phyloP scores from a whole-genome alignment of 257 asterid genomes.

The Solanum sejunctum region DNA sequence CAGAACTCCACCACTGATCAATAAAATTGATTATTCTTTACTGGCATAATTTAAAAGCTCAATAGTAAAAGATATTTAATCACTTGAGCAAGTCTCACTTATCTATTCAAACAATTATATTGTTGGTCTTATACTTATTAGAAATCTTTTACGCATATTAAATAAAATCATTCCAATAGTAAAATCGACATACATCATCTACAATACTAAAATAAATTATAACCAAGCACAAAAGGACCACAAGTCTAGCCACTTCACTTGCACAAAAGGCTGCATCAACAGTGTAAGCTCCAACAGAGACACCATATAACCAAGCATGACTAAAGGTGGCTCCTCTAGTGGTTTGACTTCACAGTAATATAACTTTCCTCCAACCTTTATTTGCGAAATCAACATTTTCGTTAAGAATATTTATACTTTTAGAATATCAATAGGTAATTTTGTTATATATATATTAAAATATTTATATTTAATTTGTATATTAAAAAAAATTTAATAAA shows the following conservation, averaged over 20 bases:
- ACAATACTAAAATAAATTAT: neutral
- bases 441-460: no score
- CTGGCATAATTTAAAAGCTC: neutral
- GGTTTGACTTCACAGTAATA: slow-evolving; percentile 5
- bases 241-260: neutral
- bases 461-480: no score
- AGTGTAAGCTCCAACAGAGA: neutral
- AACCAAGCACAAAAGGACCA: neutral
- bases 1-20: no score
- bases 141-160: neutral
- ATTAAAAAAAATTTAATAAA: no score
- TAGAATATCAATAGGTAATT: no score
- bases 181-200: neutral
- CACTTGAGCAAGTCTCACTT: neutral
- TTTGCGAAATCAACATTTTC: no score
- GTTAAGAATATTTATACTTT: no score
- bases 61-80: no score
- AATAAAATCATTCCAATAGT: neutral
- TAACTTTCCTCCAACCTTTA: neutral
- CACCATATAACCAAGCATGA: neutral
- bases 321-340: neutral
- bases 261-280: neutral
- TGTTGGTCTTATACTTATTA: neutral
- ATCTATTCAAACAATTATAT: neutral
- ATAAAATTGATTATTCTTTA: no score